Conservation (phyloP, 1,139 yeast genomes). For the Yamadazyma epiphylla region DNA sequence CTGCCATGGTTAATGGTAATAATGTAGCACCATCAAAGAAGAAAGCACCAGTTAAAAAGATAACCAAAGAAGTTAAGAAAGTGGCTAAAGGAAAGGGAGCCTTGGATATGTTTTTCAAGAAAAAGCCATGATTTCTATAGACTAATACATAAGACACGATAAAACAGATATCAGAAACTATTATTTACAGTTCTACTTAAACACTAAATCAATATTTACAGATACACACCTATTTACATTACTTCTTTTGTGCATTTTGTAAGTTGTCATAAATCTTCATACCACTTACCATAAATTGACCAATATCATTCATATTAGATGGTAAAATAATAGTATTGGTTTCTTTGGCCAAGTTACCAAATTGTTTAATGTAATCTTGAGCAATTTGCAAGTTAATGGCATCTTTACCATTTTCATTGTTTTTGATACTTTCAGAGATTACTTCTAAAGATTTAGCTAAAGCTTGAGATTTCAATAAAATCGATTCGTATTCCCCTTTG, state of each 20-base stretch:
- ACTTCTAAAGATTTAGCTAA: slow-evolving; percentile 67
- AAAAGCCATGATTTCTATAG: slow-evolving; percentile 4
- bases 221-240: too few species aligned
- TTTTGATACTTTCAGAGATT: slow-evolving; percentile 63
- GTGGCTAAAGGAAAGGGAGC: slow-evolving; percentile 59
- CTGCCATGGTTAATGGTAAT: slow-evolving; percentile 24
- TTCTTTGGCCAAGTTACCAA: slow-evolving; percentile 80
- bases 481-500: slow-evolving; percentile 67
- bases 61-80: slow-evolving; percentile 20
- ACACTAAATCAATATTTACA: too few species aligned
- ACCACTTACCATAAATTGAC: slow-evolving; percentile 74
- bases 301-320: slow-evolving; percentile 69
- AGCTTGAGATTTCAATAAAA: slow-evolving; percentile 66
- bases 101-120: slow-evolving; percentile 57
- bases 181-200: too few species aligned
- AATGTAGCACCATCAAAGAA: slow-evolving; percentile 15
- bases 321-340: slow-evolving; percentile 77
- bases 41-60: slow-evolving; percentile 11
- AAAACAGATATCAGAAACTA: too few species aligned
- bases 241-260: too few species aligned
- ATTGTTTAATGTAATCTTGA: slow-evolving; percentile 78
- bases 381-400: slow-evolving; percentile 81
- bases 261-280: slow-evolving; percentile 67
- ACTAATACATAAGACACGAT: slow-evolving; percentile 1
- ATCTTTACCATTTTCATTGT: slow-evolving; percentile 67